Base-by-base conservation (phyloP, 352 stramenopile genomes). In the Pilasporangium apinafurcum region DNA sequence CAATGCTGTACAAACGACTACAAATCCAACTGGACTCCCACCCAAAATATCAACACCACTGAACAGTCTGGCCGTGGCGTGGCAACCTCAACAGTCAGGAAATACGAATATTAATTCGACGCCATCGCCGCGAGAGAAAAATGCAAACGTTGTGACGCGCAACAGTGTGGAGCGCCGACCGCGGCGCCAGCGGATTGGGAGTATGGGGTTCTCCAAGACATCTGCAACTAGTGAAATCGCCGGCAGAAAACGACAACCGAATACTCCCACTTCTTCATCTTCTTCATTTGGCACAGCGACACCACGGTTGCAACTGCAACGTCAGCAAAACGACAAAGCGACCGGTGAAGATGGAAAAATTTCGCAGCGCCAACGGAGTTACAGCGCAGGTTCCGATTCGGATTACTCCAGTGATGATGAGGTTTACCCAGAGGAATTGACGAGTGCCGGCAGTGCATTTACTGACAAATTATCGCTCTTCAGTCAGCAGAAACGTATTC, bases 401-500 rank as follows among this genome's bases (percentile, higher is more conserved):
- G 67, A 86, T 29, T 70, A 68, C 28, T 53, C 48, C 29, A 67
- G 62, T 31, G 65, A 82, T 28, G 78, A 84, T 36, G 81, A 91
- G 38, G 63, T 79, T 43, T 89, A 83, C 24, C 73, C 74, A 3
- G 77, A 86, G 41, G 56, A 76, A 0, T 36, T 51, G 5, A 49
- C 29, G 2, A 44, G 22, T 18, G 50, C 54, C 5, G 12, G 54
- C 4, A 89, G 76, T 21, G 80, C 80, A 4, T 92, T 92, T 47
- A 67, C 79, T 9, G 64, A 86, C 44, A 68, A 75, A 14, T 53
- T 92, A 27, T 76, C 77, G 41, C 57, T 92, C 39, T 76, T 88
- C n/a, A 80, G 71, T 41, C 75, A 84, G 53, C 80, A 92, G 53
- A 86, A 89, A 44, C 72, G 75, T 34, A 63, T 93, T 52, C 72